These are phyloP conservation scores for Hymenoscyphus repandus DNA, from an alignment of 2,329 filamentous ascomycete genomes.

Conservation along the genomic window DNA sequence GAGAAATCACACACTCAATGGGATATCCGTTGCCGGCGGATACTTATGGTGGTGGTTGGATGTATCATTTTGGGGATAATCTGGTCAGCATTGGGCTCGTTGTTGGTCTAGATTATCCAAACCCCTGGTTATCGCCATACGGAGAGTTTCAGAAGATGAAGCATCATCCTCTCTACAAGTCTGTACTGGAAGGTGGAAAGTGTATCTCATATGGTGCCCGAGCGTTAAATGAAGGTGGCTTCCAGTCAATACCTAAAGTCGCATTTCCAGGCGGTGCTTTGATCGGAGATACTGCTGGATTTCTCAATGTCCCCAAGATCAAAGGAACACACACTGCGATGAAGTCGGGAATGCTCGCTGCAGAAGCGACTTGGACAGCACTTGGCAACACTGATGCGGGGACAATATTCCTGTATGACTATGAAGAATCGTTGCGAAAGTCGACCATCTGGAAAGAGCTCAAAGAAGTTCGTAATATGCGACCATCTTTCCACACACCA, in stretches of 20 bases:
- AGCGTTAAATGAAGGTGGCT: constrained; percentile 88
- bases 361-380: constrained; percentile 81
- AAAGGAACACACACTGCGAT: constrained; percentile 98
- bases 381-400: constrained; percentile 54
- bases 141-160: constrained; percentile 98
- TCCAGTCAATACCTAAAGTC: constrained; percentile 95
- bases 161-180: constrained; percentile 85
- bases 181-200: constrained; percentile 89
- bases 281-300: constrained; percentile 93
- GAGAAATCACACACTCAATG: constrained; percentile 82
- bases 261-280: constrained; percentile 93
- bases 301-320: constrained; percentile 96
- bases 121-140: constrained; percentile 95
- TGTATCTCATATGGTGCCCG: constrained; percentile 95
- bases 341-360: constrained; percentile 94
- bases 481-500: constrained; percentile 85
- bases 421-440: constrained; percentile 81
- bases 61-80: constrained; percentile 99
- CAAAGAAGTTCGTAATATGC: constrained; percentile 93
- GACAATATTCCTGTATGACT: constrained; percentile 88
- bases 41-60: constrained; percentile 96
- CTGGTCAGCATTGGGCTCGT: constrained; percentile 89
- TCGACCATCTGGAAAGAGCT: constrained; percentile 92
- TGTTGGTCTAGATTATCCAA: constrained; percentile 89
- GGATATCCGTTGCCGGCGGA: constrained; percentile 84